Evolutionary conservation across 2,329 filamentous ascomycete genomes (phyloP).

Genomic region (Trichoderma simmonsii): DNA sequence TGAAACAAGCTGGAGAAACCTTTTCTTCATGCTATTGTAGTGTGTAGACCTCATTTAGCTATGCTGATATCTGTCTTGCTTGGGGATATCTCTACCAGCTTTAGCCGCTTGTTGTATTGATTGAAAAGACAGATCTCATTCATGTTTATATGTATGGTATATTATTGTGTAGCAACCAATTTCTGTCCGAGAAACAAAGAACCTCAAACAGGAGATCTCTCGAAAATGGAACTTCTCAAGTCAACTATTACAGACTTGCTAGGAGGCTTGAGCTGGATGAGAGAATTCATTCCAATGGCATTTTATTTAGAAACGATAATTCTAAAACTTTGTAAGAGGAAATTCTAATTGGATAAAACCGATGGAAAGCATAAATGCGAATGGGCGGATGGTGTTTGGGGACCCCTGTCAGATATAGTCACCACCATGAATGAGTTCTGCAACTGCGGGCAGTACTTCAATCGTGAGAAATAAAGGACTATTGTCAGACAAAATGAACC

Average conservation of each 20-base stretch:
- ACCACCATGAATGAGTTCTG: neutral
- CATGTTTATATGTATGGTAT: neutral
- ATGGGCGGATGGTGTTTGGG: neutral
- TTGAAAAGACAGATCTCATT: neutral
- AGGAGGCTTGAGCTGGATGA: neutral
- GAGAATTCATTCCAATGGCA: neutral
- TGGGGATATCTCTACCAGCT: neutral
- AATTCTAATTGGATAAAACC: neutral
- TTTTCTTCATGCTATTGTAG: neutral
- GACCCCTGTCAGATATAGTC: neutral
- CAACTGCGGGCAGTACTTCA: neutral
- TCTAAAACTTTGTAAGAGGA: neutral
- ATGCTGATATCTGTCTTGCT: neutral
- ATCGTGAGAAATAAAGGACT: neutral
- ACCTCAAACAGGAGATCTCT: neutral
- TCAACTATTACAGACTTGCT: neutral
- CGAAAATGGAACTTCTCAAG: neutral
- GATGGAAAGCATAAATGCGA: neutral
- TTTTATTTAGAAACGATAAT: neutral
- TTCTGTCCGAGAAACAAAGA: neutral
- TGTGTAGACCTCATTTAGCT: neutral
- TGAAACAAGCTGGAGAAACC: neutral
- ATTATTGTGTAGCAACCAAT: too few relatives aligned
- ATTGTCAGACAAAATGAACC: neutral
- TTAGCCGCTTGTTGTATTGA: too few relatives aligned